Evolutionary conservation across 2,329 filamentous ascomycete genomes (phyloP), one percentile per base, ranked within the genome.

Genomic region (Myriosclerotinia curreyana): DNA sequence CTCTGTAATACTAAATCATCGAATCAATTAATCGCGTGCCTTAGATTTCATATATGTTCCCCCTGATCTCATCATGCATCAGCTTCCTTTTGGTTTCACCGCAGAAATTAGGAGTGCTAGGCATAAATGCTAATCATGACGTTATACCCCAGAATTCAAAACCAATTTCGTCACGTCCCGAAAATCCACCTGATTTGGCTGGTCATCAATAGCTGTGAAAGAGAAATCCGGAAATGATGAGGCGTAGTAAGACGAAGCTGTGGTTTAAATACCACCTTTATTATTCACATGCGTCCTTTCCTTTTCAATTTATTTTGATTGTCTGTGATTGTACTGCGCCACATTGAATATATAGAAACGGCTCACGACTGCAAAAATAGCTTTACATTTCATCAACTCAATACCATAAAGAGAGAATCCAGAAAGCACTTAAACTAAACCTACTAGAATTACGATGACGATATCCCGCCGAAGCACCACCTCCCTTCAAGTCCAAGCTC

Each of bases 11-110:
- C 8, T 14, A 58, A 25, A 58, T 38, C 9, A 12, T 38, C 55
- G 55, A 59, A 59, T 59, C 28, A 59, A 59, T 22, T 48, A n/a
- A 59, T 59, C 31, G 55, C 42, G 55, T 59, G 55, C 55, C 42
- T 59, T 22, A 25, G 7, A 58, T 34, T 58, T 48, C 40, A 58
- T 25, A 44, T 46, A 36, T 48, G n/a, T 25, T 53, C 42, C 55
- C 55, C 55, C 55, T 59, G 55, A 59, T 31, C 42, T 59, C 14
- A 59, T 59, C 55, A 58, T 20, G 12, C 40, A 44, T 34, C 54
- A 22, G 17, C 42, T 34, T 3, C 15, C 25, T 2, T 48, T 25
- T 25, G 14, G 36, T 5, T 11, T 31, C 44, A 20, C 7, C 15
- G 31, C 31, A 59, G n/a, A 7, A 7, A 14, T 46, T 17, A 59